A percentile compares a stretch with the other conserved stretches of the same genome.
Conservation (phyloP, 108 stramenopile genomes). For the Mayamaea pseudoterrestris region DNA sequence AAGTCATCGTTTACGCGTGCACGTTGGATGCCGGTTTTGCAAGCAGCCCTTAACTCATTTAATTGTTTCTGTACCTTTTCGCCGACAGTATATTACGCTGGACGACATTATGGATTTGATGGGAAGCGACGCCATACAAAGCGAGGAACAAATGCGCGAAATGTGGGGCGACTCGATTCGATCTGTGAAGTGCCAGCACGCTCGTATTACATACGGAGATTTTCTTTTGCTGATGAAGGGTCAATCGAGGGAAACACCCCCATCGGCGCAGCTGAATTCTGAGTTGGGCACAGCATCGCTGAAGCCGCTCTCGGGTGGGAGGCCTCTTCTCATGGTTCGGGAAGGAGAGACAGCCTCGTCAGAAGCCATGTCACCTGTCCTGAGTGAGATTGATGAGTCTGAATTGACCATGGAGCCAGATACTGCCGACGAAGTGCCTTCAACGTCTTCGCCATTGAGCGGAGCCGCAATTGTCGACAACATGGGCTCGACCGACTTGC, state of each 20-base stretch:
- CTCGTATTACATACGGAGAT: slow-evolving; percentile 63
- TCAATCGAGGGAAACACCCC: slow-evolving; percentile 32
- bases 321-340: too few relatives aligned
- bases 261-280: neutral
- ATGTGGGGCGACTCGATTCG: slow-evolving; percentile 76
- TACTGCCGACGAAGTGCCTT: too few relatives aligned
- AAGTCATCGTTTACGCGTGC: slow-evolving; percentile 4
- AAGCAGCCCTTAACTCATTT: neutral
- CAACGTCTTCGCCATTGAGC: too few relatives aligned
- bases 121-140: slow-evolving; percentile 51
- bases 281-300: too few relatives aligned
- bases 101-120: slow-evolving; percentile 83
- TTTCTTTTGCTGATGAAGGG: slow-evolving; percentile 84
- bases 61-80: neutral
- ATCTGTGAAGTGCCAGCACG: slow-evolving; percentile 37
- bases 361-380: too few relatives aligned
- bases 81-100: slow-evolving; percentile 47
- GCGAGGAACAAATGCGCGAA: slow-evolving; percentile 58
- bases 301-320: too few relatives aligned
- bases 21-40: neutral
- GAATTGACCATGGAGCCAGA: too few relatives aligned
- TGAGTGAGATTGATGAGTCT: too few relatives aligned
- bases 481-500: too few relatives aligned
- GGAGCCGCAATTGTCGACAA: too few relatives aligned
- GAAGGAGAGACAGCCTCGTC: too few relatives aligned